Percentiles rank a stretch among this genome's conserved stretches.
Conservation (phyloP, 805 yeast genomes). For the Clavispora phyllophila region DNA sequence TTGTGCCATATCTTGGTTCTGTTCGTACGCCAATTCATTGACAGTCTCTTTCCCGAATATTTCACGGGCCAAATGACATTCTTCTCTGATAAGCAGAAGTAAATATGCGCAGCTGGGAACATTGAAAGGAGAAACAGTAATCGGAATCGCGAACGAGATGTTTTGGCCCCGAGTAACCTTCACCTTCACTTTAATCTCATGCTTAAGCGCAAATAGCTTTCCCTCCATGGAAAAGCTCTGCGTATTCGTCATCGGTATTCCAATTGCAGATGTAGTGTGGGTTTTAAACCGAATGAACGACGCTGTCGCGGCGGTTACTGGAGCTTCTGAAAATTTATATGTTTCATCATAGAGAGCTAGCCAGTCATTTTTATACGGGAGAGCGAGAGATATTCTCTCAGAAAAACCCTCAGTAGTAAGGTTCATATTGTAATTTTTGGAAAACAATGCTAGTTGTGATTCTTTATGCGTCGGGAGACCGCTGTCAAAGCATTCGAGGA, state of each 20-base stretch:
- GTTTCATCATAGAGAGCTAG: constrained; percentile 8
- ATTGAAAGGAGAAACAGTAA: constrained; percentile 53
- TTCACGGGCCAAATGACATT: constrained; percentile 42
- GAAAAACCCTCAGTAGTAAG: constrained; percentile 25
- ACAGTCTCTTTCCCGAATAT: constrained; percentile 29
- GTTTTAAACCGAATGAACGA: constrained; percentile 18
- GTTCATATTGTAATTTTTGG: constrained; percentile 20
- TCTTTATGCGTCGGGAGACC: constrained; percentile 48
- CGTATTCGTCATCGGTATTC: constrained; percentile 40
- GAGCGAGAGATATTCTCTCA: constrained; percentile 20
- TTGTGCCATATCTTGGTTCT: constrained; percentile 19
- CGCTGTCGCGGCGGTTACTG: constrained; percentile 11
- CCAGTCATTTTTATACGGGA: constrained; percentile 35
- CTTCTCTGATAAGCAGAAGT: constrained; percentile 48
- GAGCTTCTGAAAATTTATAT: neutral
- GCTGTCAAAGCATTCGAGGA: constrained; percentile 49
- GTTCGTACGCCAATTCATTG: constrained; percentile 15
- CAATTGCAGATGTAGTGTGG: constrained; percentile 28
- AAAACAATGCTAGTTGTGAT: constrained; percentile 30
- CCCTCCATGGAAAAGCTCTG: constrained; percentile 51
- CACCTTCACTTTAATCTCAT: constrained; percentile 46
- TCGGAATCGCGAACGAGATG: constrained; percentile 45
- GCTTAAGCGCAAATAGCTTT: constrained; percentile 45
- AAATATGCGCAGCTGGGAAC: constrained; percentile 43
- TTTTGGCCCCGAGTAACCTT: constrained; percentile 47